Evolutionary conservation across 2,329 filamentous ascomycete species (phyloP), one percentile per base, ranked within the genome.

Genomic region (Fusarium clavum): DNA sequence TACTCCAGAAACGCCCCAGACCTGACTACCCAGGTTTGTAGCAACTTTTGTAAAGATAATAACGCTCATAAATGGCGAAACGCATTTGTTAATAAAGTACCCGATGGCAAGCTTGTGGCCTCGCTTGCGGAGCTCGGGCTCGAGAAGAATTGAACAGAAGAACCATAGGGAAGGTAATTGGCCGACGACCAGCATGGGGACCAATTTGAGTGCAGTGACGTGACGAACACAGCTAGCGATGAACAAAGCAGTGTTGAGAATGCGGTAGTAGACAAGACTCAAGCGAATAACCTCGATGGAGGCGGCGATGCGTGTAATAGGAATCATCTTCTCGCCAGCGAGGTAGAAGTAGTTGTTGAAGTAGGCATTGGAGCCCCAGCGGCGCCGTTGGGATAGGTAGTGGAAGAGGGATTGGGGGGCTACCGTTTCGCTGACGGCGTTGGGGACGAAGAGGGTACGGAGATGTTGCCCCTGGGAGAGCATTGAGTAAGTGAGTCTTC

Each of bases 241-340:
- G 47, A 79, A 79, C 0, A 79, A 55, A 2, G 57, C 59, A 0
- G 78, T 79, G 65, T 79, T 79, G 41, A 77, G 61, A 10, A 79
- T 70, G 8, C 78, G 78, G 32, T 79, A 79, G 59, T 79, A 79
- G 1, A 79, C 77, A 20, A 79, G 66, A 41, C 72, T 77, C 6
- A 78, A 64, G 4, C 78, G 73, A 8, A 76, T 61, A 16, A 79
- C 71, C n/a, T 79, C 78, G 2, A 79, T 68, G 0, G 71, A 68
- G 0, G 78, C 76, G 2, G 72, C 75, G 10, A 79, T 67, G 1
- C 78, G 76, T 5, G 78, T 79, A 20, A 79, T 61, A 20, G 70
- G 84, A 58, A 81, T 86, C 77, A 79, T 79, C 29, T 77, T 76
- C 43, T 77, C 73, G 16, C 78, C 78, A 8, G 65, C 70, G 2